phyloP scores from a whole-genome alignment of 1,139 yeast genomes.

The Pichia sp. region DNA sequence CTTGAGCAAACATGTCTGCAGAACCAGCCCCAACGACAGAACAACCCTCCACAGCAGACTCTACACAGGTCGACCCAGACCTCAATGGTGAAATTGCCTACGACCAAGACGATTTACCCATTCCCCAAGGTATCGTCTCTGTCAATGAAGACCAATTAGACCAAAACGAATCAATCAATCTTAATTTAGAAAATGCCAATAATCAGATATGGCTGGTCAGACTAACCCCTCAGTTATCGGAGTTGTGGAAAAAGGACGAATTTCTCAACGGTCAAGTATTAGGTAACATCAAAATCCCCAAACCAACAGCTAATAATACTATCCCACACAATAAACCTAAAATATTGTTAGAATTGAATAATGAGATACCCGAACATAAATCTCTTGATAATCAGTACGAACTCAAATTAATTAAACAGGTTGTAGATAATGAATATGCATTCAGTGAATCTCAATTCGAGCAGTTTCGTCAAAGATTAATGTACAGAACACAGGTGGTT shows the following conservation, averaged over 20 bases:
- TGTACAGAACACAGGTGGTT: slow-evolving; percentile 45
- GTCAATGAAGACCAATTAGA: slow-evolving; percentile 28
- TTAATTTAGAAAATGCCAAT: slow-evolving; percentile 46
- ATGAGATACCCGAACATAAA: slow-evolving; percentile 26
- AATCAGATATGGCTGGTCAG: slow-evolving; percentile 89
- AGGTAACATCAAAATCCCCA: slow-evolving; percentile 73
- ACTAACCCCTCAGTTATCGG: slow-evolving; percentile 80
- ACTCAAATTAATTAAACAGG: slow-evolving; percentile 66
- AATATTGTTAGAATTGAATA: slow-evolving; percentile 53
- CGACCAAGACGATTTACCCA: slow-evolving; percentile 28
- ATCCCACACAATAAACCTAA: slow-evolving; percentile 24
- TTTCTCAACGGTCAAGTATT: slow-evolving; percentile 64
- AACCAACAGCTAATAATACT: slow-evolving; percentile 19
- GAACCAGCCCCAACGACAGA: not conserved
- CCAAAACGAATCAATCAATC: slow-evolving; percentile 49
- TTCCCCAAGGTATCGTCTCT: slow-evolving; percentile 30
- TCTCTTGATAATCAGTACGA: slow-evolving; percentile 79
- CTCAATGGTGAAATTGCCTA: slow-evolving; percentile 17
- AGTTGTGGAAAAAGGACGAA: slow-evolving; percentile 66
- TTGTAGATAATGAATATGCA: slow-evolving; percentile 79
- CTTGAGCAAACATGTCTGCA: not conserved
- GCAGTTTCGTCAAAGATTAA: slow-evolving; percentile 38
- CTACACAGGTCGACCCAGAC: not conserved
- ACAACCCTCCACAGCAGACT: not conserved
- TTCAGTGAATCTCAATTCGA: slow-evolving; percentile 82